A percentile compares a stretch with the other conserved stretches of the same genome.
These are phyloP conservation scores for Thielaviopsis punctulata DNA, from an alignment of 2,329 filamentous ascomycete species.

Conservation along the genomic window DNA sequence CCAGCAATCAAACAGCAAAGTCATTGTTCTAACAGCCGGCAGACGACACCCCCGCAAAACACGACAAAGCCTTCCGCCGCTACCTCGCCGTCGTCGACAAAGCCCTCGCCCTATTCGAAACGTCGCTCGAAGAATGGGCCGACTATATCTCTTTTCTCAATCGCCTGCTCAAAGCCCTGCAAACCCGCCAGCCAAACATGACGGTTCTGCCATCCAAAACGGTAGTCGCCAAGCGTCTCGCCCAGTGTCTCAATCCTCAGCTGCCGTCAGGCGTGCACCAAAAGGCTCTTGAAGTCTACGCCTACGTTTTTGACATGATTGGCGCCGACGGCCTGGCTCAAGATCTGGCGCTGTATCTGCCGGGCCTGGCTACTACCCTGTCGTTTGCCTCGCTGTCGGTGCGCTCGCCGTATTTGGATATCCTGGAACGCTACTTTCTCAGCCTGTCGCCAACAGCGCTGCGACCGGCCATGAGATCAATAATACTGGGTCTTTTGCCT, in stretches of 20 bases:
- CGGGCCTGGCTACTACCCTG: slow-evolving; percentile 72
- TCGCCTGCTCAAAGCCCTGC: slow-evolving; percentile 77
- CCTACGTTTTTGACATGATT: slow-evolving; percentile 72
- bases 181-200: slow-evolving; percentile 60
- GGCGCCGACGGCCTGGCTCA: slow-evolving; percentile 62
- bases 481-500: slow-evolving; percentile 76
- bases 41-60: slow-evolving; percentile 36
- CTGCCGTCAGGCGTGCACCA: slow-evolving; percentile 94
- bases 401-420: slow-evolving; percentile 64
- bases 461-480: slow-evolving; percentile 74
- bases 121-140: slow-evolving; percentile 91
- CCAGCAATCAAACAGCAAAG: too few species aligned
- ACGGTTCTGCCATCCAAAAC: slow-evolving; percentile 65
- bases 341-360: slow-evolving; percentile 76
- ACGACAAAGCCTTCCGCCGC: slow-evolving; percentile 60
- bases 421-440: slow-evolving; percentile 69
- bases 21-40: not conserved
- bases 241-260: slow-evolving; percentile 86
- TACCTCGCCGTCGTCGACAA: slow-evolving; percentile 82
- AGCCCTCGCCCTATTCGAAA: slow-evolving; percentile 78
- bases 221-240: slow-evolving; percentile 72
- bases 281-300: slow-evolving; percentile 88
- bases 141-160: slow-evolving; percentile 97
- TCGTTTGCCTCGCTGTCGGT: slow-evolving; percentile 91
- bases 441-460: slow-evolving; percentile 52